Conservation (phyloP, 1,284 basidiomycete genomes). For the Somion occarium region DNA sequence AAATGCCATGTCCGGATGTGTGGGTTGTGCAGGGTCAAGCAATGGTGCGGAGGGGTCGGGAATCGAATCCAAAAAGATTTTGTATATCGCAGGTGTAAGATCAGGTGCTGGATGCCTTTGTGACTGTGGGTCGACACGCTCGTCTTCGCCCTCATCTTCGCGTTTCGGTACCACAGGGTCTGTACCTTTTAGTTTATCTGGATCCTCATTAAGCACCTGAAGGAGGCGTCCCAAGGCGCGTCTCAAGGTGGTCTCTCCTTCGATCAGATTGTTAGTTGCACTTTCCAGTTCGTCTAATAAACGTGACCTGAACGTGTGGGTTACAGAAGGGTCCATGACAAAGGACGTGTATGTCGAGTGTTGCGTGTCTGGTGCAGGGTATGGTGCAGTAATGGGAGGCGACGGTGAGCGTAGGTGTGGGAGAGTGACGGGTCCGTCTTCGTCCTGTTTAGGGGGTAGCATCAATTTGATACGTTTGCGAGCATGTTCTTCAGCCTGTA, state of each 20-base stretch:
- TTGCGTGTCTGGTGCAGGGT: conserved; percentile 56
- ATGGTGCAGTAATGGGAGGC: conserved; percentile 52
- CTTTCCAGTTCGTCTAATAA: conserved; percentile 73
- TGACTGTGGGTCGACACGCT: conserved; percentile 44
- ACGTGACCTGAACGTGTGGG: conserved; percentile 72
- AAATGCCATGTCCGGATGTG: conserved; percentile 57
- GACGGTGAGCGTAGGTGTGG: conserved; percentile 41
- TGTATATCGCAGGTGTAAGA: conserved; percentile 57
- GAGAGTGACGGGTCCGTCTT: conserved; percentile 33
- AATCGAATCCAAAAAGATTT: conserved; percentile 55
- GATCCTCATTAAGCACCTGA: conserved; percentile 72
- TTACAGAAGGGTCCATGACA: conserved; percentile 78
- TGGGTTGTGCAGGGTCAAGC: conserved; percentile 57
- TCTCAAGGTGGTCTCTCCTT: conserved; percentile 68
- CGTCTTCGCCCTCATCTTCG: conserved; percentile 53
- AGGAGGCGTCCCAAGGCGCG: conserved; percentile 71
- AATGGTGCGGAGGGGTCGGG: conserved; percentile 35
- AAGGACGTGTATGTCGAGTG: conserved; percentile 77
- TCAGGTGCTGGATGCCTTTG: conserved; percentile 57
- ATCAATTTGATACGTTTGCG: conserved; percentile 70
- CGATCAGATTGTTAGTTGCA: conserved; percentile 73
- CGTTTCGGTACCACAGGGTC: conserved; percentile 54
- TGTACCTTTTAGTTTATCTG: conserved; percentile 22
- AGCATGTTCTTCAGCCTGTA: conserved; percentile 74
- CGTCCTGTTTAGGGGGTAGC: conserved; percentile 41